Percentiles rank a stretch among this genome's conserved stretches.
phyloP scores from a whole-genome alignment of 768 basidiomycete genomes.

The Filobasidium floriforme region DNA sequence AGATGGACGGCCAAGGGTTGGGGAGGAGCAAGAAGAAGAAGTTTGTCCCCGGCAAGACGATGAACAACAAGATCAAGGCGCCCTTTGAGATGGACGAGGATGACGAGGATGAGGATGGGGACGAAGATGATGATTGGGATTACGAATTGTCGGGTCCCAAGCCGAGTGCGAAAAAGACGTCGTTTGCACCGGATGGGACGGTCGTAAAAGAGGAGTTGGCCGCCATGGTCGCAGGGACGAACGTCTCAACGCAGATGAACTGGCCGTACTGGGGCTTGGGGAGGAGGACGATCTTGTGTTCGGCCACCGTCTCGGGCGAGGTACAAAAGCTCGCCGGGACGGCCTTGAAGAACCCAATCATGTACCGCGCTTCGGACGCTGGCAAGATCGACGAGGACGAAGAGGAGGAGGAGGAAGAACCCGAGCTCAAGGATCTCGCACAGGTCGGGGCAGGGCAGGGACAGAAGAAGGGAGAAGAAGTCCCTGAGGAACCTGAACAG shows the following conservation, averaged over 20 bases:
- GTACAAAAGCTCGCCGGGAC: conserved; percentile 87
- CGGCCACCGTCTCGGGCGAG: conserved; percentile 90
- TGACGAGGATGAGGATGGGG: conserved; percentile 43
- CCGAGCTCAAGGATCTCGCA: conserved; percentile 20
- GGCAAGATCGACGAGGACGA: conserved; percentile 30
- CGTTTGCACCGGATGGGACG: background rate
- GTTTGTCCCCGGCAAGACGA: conserved; percentile 48
- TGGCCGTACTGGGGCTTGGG: conserved; percentile 46
- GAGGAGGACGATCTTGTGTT: conserved; percentile 83
- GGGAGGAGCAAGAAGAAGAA: conserved; percentile 47
- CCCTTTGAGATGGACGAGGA: conserved; percentile 50
- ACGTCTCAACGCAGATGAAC: conserved; percentile 24
- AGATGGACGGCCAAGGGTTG: conserved; percentile 47
- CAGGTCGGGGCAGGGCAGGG: conserved; percentile 19
- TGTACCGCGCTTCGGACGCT: conserved; percentile 69
- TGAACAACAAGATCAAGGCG: conserved; percentile 60
- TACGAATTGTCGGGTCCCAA: conserved; percentile 21
- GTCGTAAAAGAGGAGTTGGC: background rate
- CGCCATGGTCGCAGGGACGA: background rate
- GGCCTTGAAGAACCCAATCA: conserved; percentile 66
- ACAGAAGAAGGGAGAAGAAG: conserved; percentile 38
- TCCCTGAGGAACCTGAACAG: conserved; percentile 20
- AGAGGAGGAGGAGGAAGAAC: conserved; percentile 28
- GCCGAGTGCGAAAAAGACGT: background rate
- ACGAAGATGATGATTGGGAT: conserved; percentile 23